Percentiles rank a stretch among this genome's conserved stretches.
phyloP scores from a whole-genome alignment of 1,139 yeast species.

The Candida pseudocylindracea region DNA sequence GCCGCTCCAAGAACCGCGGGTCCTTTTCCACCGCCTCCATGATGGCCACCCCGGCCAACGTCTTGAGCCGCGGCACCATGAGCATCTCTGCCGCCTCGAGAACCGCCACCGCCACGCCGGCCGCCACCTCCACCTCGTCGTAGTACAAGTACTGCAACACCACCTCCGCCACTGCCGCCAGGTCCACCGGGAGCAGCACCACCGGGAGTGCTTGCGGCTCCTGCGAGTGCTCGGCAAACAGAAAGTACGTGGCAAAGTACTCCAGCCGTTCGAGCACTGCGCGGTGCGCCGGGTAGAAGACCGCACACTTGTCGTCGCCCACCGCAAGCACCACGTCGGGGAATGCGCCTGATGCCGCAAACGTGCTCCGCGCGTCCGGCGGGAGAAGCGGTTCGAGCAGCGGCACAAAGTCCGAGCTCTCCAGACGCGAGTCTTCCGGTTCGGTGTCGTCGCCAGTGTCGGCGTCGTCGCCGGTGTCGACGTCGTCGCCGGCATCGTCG shows the following conservation, averaged over 20 bases:
- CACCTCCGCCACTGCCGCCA: constrained; percentile 24
- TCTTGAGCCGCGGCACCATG: constrained; percentile 37
- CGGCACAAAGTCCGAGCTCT: too few relatives aligned
- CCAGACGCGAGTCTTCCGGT: too few relatives aligned
- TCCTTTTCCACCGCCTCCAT: constrained; percentile 13
- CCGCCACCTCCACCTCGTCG: constrained; percentile 28
- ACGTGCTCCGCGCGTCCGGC: constrained; percentile 2
- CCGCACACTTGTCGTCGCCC: constrained; percentile 5
- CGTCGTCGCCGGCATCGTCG: too few relatives aligned
- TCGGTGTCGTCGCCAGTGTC: too few relatives aligned
- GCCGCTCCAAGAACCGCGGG: constrained; percentile 4
- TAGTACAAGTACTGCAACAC: constrained; percentile 35
- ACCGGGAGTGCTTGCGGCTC: constrained; percentile 10
- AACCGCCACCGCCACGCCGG: constrained; percentile 27
- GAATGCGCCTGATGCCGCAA: constrained; percentile 9
- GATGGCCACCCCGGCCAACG: constrained; percentile 38
- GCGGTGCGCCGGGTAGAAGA: constrained; percentile 39
- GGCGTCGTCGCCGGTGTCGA: too few relatives aligned
- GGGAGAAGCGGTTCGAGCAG: constrained; percentile 4
- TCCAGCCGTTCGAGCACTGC: constrained; percentile 38
- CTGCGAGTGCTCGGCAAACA: constrained; percentile 1
- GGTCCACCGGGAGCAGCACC: constrained; percentile 8
- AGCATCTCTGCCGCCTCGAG: constrained; percentile 39
- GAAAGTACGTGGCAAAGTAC: constrained; percentile 24
- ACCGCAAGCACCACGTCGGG: constrained; percentile 27